phyloP scores from a whole-genome alignment of 2,329 filamentous ascomycete genomes.

The Talaromyces sp. region DNA sequence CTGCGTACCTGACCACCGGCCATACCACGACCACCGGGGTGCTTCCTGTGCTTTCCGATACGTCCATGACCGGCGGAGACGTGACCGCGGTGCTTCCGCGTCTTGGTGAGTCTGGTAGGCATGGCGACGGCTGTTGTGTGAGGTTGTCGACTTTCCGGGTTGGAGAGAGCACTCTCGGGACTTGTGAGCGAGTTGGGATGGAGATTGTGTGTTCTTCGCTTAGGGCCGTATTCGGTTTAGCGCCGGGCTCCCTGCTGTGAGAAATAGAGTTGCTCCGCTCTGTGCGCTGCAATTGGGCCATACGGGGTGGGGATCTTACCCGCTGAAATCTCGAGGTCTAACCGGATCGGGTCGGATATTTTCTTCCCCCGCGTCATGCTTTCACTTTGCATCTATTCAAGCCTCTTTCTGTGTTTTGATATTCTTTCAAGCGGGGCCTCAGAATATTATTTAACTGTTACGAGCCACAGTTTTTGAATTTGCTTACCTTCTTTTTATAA shows the following conservation, averaged over 20 bases:
- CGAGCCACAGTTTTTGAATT: background rate
- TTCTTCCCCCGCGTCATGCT: conserved; percentile 10
- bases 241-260: background rate
- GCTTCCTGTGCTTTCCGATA: conserved; percentile 98
- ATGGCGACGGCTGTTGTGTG: conserved; percentile 31
- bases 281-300: background rate
- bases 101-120: conserved; percentile 48
- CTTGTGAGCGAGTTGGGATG: background rate
- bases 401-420: background rate
- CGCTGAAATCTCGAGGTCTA: background rate
- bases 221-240: conserved; percentile 6
- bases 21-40: conserved; percentile 72
- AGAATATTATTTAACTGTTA: background rate
- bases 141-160: conserved; percentile 12
- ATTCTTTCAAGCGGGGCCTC: background rate
- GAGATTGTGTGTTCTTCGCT: conserved; percentile 11
- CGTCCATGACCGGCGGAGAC: conserved; percentile 98
- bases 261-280: conserved; percentile 8
- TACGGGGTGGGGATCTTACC: background rate
- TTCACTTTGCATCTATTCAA: background rate
- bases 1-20: conserved; percentile 69
- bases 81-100: conserved; percentile 70
- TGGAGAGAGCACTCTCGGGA: conserved; percentile 3
- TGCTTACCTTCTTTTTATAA: background rate
- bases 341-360: conserved; percentile 6